phyloP scores from a whole-genome alignment of 1,284 basidiomycete species.

The Ceratobasidium sp. region DNA sequence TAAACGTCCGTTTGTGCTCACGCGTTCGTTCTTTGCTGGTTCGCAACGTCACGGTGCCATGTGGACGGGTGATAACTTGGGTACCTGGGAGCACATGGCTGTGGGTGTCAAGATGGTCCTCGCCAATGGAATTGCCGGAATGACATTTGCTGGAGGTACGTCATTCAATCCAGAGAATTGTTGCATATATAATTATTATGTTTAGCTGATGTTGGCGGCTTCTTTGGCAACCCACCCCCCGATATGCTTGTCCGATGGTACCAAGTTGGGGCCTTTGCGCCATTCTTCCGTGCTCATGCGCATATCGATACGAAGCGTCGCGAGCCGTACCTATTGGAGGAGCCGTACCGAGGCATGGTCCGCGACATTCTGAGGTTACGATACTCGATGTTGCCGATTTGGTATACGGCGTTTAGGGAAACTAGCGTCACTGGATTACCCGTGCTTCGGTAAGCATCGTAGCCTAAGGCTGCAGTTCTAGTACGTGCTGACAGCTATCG shows the following conservation, averaged over 20 bases:
- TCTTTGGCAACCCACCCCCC: conserved; percentile 94
- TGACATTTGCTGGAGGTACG: conserved; percentile 91
- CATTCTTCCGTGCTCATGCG: conserved; percentile 98
- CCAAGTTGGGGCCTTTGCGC: conserved; percentile 91
- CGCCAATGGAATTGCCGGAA: conserved; percentile 89
- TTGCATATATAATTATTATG: neutral
- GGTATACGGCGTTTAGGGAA: conserved; percentile 97
- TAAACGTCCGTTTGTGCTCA: conserved; percentile 92
- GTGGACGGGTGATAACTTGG: conserved; percentile 99
- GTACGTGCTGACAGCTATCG: neutral
- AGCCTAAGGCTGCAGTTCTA: neutral
- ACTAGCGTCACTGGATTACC: conserved; percentile 81
- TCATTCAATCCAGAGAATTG: conserved; percentile 37
- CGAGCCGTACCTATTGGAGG: conserved; percentile 92
- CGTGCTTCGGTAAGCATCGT: conserved; percentile 68
- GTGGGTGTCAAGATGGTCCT: conserved; percentile 95
- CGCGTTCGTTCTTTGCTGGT: conserved; percentile 93
- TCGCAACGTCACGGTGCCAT: conserved; percentile 96
- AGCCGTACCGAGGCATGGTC: conserved; percentile 85
- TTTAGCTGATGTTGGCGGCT: conserved; percentile 93
- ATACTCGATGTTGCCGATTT: conserved; percentile 88
- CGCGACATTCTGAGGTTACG: conserved; percentile 82
- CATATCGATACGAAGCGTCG: conserved; percentile 98
- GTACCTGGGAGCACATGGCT: conserved; percentile 97
- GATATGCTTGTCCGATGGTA: conserved; percentile 99